These are phyloP conservation scores for Phytopythium montanum DNA, from an alignment of 352 stramenopile species.

Conservation along the genomic window DNA sequence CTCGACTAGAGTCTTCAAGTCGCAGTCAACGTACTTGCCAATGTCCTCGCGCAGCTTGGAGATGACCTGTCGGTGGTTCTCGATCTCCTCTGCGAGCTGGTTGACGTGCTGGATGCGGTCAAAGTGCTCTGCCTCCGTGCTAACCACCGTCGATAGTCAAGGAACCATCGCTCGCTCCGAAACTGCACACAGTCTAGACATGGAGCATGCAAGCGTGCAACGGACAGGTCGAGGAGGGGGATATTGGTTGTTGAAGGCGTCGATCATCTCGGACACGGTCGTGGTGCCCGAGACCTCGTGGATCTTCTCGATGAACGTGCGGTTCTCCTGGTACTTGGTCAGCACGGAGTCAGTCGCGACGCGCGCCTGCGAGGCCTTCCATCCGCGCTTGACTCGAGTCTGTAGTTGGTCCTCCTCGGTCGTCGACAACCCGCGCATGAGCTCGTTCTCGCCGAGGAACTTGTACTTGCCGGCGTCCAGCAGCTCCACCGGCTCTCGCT, in stretches of 20 bases:
- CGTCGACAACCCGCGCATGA: slow-evolving; percentile 51
- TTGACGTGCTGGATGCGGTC: slow-evolving; percentile 83
- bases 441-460: slow-evolving; percentile 66
- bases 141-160: slow-evolving; percentile 14
- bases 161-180: slow-evolving; percentile 2
- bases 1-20: not conserved
- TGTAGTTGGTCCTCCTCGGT: slow-evolving; percentile 49
- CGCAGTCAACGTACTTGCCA: slow-evolving; percentile 41
- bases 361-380: slow-evolving; percentile 66
- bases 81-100: slow-evolving; percentile 77
- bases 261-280: slow-evolving; percentile 80
- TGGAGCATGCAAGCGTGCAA: slow-evolving; percentile 2
- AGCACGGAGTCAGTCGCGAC: slow-evolving; percentile 57
- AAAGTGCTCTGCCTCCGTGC: slow-evolving; percentile 71
- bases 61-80: slow-evolving; percentile 65
- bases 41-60: slow-evolving; percentile 76
- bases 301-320: slow-evolving; percentile 78
- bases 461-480: slow-evolving; percentile 59
- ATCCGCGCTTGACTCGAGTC: slow-evolving; percentile 48
- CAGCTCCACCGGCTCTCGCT: slow-evolving; percentile 52
- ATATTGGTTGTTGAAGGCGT: slow-evolving; percentile 84
- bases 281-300: slow-evolving; percentile 74
- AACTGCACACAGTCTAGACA: not conserved
- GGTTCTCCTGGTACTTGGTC: slow-evolving; percentile 80
- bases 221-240: slow-evolving; percentile 12